Evolutionary conservation across 495 filamentous ascomycete genomes (phyloP).

Genomic region (Hypoxylon fuscum): DNA sequence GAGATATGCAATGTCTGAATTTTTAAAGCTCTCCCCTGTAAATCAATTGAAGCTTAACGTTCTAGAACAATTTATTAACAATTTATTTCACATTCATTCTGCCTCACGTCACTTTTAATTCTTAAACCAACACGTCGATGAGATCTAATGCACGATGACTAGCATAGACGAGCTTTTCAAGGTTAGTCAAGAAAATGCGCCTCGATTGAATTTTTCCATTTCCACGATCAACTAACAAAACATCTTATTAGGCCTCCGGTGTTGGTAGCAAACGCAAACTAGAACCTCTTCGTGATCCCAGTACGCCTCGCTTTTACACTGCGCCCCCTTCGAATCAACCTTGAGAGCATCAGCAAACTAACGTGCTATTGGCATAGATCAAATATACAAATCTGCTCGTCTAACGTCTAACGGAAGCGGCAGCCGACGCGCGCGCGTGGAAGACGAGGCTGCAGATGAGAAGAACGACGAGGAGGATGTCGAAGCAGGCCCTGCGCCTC

Average conservation of each 20-base stretch:
- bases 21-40: not conserved
- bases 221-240: conserved; percentile 27
- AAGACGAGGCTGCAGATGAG: conserved; percentile 60
- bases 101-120: not conserved
- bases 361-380: conserved; percentile 55
- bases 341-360: conserved; percentile 2
- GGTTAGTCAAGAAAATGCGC: conserved; percentile 53
- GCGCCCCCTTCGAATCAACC: no score
- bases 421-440: conserved; percentile 49
- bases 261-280: conserved; percentile 76
- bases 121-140: not conserved
- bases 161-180: conserved; percentile 88
- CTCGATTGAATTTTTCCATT: not conserved
- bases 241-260: conserved; percentile 61
- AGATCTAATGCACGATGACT: conserved; percentile 61
- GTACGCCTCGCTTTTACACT: conserved; percentile 55
- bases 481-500: conserved; percentile 58
- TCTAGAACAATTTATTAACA: not conserved
- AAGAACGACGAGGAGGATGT: conserved; percentile 70
- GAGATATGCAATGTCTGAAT: no score
- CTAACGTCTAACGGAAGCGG: conserved; percentile 60
- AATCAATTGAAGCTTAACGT: not conserved
- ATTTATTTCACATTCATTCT: not conserved
- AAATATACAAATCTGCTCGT: conserved; percentile 90
- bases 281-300: conserved; percentile 73